Conservation (phyloP, 371 early-diverging fungal genomes). For the Phascolomyces articulosus region DNA sequence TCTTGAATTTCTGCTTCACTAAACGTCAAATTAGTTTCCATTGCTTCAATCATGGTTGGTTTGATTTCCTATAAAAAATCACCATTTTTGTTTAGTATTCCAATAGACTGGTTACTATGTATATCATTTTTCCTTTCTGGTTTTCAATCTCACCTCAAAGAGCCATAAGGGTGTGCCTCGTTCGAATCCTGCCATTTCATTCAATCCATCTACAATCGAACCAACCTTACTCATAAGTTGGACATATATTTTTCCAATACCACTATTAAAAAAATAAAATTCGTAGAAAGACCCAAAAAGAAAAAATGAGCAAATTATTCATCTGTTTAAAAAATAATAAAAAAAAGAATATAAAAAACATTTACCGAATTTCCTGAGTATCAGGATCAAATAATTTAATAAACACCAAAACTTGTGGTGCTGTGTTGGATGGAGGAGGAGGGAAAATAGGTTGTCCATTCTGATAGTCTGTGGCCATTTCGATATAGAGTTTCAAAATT, state of each 20-base stretch:
- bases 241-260: slow-evolving; percentile 47
- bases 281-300: background rate
- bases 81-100: background rate
- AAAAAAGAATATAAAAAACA: background rate
- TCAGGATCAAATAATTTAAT: slow-evolving; percentile 30
- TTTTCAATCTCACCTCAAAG: slow-evolving; percentile 60
- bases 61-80: slow-evolving; percentile 73
- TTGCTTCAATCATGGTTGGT: slow-evolving; percentile 83
- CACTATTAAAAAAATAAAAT: background rate
- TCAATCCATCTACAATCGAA: slow-evolving; percentile 63
- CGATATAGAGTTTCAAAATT: slow-evolving; percentile 24
- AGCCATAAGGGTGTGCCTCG: slow-evolving; percentile 58
- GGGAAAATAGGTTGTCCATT: slow-evolving; percentile 25
- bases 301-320: background rate
- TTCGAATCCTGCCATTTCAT: slow-evolving; percentile 58
- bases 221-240: slow-evolving; percentile 54
- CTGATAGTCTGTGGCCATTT: slow-evolving; percentile 13
- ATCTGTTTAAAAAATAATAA: slow-evolving; percentile 19
- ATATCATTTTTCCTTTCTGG: background rate
- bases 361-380: slow-evolving; percentile 24
- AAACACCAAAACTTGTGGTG: slow-evolving; percentile 20
- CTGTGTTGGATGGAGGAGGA: slow-evolving; percentile 8
- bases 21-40: slow-evolving; percentile 70
- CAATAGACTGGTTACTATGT: too few relatives aligned
- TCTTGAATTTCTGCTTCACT: slow-evolving; percentile 78